Conservation (phyloP, 805 yeast genomes). For the Sungouiella blattae region DNA sequence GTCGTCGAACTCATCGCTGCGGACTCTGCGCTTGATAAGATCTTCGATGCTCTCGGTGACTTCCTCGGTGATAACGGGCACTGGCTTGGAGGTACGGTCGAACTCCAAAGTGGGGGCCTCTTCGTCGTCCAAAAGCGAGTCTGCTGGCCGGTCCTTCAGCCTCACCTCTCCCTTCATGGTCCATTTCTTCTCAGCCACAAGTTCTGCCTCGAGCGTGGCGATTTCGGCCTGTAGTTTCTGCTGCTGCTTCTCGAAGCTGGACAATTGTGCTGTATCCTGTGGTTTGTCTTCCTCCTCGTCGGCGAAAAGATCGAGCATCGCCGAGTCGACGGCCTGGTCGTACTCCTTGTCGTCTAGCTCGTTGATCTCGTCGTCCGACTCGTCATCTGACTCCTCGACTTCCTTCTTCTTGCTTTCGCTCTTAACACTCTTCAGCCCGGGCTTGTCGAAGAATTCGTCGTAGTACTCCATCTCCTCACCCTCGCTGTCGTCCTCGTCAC, state of each 20-base stretch:
- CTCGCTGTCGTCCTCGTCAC: slow-evolving; percentile 38
- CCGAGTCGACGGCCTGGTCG: slow-evolving; percentile 56
- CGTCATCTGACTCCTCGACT: slow-evolving; percentile 18
- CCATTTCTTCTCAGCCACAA: slow-evolving; percentile 91
- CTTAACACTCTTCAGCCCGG: no score
- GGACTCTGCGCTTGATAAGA: slow-evolving; percentile 77
- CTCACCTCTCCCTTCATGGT: slow-evolving; percentile 89
- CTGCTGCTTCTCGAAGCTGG: slow-evolving; percentile 84
- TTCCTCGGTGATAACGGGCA: slow-evolving; percentile 89
- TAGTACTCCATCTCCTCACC: slow-evolving; percentile 57
- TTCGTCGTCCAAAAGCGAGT: slow-evolving; percentile 72
- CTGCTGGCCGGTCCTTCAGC: slow-evolving; percentile 76
- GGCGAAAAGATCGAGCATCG: slow-evolving; percentile 61
- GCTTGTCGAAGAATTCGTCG: slow-evolving; percentile 63
- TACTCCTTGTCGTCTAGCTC: slow-evolving; percentile 57
- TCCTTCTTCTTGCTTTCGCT: no score
- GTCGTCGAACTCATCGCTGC: slow-evolving; percentile 77
- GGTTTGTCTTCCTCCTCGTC: slow-evolving; percentile 27
- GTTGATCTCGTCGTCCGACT: slow-evolving; percentile 30
- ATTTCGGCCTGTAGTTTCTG: slow-evolving; percentile 73
- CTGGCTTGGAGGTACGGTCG: slow-evolving; percentile 92
- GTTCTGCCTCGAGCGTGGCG: slow-evolving; percentile 73
- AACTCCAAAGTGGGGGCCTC: slow-evolving; percentile 63
- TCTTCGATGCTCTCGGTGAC: slow-evolving; percentile 86
- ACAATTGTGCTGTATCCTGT: slow-evolving; percentile 38